Conservation (phyloP, 768 basidiomycete genomes). For the Paxillus involutus region DNA sequence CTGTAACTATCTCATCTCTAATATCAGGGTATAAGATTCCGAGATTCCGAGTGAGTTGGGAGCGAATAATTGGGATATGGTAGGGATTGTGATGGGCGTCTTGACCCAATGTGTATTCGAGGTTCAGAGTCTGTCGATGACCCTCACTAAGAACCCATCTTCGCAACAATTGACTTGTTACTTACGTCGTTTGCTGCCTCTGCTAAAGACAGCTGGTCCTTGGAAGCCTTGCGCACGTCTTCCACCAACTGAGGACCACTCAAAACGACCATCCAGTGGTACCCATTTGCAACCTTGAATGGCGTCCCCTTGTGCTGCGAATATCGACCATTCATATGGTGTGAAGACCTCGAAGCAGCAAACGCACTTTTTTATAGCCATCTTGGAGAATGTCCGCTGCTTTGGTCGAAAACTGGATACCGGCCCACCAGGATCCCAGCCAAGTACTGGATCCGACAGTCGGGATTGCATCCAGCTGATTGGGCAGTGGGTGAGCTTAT, state of each 20-base stretch:
- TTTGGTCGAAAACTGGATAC: slow-evolving; percentile 15
- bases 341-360: not conserved
- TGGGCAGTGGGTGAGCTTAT: not conserved
- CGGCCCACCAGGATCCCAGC: slow-evolving; percentile 26
- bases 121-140: slow-evolving; percentile 31
- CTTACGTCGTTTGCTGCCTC: slow-evolving; percentile 36
- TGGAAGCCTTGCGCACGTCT: slow-evolving; percentile 38
- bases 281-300: slow-evolving; percentile 30
- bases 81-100: slow-evolving; percentile 28
- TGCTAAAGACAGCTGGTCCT: slow-evolving; percentile 35
- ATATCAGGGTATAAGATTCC: slow-evolving; percentile 37
- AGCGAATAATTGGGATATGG: slow-evolving; percentile 25
- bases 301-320: slow-evolving; percentile 23
- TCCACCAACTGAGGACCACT: slow-evolving; percentile 31
- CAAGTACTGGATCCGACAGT: slow-evolving; percentile 23
- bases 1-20: slow-evolving; percentile 40
- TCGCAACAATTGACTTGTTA: not conserved
- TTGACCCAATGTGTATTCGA: slow-evolving; percentile 35
- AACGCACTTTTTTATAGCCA: slow-evolving; percentile 29
- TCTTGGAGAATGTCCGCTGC: slow-evolving; percentile 25
- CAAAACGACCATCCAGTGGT: slow-evolving; percentile 40
- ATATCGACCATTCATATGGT: not conserved
- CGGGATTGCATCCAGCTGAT: slow-evolving; percentile 28
- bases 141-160: not conserved
- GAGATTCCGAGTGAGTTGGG: slow-evolving; percentile 38